Evolutionary conservation across 2,329 filamentous ascomycete genomes (phyloP).

Genomic region (Xylariales sp.): DNA sequence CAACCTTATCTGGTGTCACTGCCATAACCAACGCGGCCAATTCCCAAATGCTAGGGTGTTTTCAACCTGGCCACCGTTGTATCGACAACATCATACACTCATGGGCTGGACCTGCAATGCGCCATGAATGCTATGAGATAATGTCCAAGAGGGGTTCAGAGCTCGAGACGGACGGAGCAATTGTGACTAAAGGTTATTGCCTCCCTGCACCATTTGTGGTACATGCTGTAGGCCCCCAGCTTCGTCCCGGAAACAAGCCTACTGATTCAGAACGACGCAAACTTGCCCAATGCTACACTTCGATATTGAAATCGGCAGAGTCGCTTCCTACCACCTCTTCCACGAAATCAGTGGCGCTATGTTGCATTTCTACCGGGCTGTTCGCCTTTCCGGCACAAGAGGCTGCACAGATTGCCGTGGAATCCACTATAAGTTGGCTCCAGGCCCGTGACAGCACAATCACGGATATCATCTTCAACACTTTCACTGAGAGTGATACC

Average conservation of each 20-base stretch:
- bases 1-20: constrained; percentile 22
- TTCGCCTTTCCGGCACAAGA: constrained; percentile 25
- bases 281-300: constrained; percentile 23
- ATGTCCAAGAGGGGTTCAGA: constrained; percentile 18
- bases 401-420: constrained; percentile 23
- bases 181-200: constrained; percentile 14
- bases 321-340: constrained; percentile 14
- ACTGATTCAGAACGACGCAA: constrained; percentile 12
- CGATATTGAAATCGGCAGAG: constrained; percentile 23
- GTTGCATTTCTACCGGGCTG: constrained; percentile 29
- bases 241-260: constrained; percentile 16
- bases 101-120: constrained; percentile 23
- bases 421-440: constrained; percentile 21
- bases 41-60: constrained; percentile 27
- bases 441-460: constrained; percentile 18
- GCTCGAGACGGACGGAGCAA: constrained; percentile 20
- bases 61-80: constrained; percentile 25
- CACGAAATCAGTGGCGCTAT: constrained; percentile 24
- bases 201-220: constrained; percentile 23
- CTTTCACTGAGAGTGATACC: constrained; percentile 22
- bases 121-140: constrained; percentile 21
- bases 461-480: constrained; percentile 27
- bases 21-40: constrained; percentile 32
- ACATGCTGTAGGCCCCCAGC: constrained; percentile 29
- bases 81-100: constrained; percentile 31